phyloP scores from a whole-genome alignment of 345 rosid genomes.

The Eucalyptus polybractea region DNA sequence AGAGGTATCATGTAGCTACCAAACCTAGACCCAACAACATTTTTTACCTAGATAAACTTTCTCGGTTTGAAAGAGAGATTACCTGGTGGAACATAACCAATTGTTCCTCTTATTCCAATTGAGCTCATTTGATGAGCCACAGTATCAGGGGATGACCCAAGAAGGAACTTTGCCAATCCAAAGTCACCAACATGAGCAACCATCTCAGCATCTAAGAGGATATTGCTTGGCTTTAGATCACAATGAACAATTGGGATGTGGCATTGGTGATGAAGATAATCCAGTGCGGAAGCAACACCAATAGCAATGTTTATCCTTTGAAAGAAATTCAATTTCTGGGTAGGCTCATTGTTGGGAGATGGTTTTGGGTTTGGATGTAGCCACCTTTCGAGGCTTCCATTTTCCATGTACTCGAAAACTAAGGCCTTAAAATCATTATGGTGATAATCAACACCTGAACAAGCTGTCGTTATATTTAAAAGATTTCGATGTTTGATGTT shows the following conservation, averaged over 20 bases:
- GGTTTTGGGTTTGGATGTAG: neutral
- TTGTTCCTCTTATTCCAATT: neutral
- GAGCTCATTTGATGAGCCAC: neutral
- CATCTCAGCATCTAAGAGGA: neutral
- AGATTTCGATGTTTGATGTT: neutral
- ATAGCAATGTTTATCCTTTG: neutral
- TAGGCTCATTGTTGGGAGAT: neutral
- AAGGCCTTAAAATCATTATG: neutral
- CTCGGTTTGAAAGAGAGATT: neutral
- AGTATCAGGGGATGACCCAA: neutral
- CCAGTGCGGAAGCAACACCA: neutral
- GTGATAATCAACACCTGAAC: neutral
- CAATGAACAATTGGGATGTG: neutral
- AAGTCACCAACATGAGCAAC: neutral
- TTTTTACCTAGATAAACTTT: neutral
- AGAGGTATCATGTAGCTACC: neutral
- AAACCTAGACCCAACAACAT: neutral
- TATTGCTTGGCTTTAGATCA: neutral
- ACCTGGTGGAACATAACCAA: neutral
- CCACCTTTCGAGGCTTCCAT: neutral
- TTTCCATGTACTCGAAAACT: neutral
- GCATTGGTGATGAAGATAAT: neutral
- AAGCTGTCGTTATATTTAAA: neutral
- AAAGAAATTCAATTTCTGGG: neutral
- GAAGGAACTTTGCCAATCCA: neutral